Evolutionary conservation across 106 monocot genomes (phyloP).

Genomic region (Acorus calamus): DNA sequence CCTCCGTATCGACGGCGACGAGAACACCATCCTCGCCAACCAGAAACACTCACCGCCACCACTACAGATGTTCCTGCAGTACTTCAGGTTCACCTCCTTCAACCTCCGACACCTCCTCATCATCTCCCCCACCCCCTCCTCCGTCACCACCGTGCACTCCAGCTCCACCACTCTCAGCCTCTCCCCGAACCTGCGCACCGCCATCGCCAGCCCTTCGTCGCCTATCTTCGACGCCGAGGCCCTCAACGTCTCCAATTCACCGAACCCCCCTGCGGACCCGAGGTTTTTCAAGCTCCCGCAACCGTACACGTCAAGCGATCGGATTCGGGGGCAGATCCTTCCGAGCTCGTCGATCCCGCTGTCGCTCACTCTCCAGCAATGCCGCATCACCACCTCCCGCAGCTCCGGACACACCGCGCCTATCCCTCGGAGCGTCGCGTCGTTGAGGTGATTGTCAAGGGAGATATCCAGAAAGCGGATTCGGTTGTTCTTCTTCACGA

Average conservation of each 20-base stretch:
- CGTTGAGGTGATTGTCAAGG: background rate
- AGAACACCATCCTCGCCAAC: too few relatives aligned
- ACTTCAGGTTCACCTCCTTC: too few relatives aligned
- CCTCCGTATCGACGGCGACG: too few relatives aligned
- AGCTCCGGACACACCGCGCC: background rate
- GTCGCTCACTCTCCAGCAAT: conserved; percentile 1
- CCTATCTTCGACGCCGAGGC: background rate
- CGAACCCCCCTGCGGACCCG: background rate
- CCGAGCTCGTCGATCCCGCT: background rate
- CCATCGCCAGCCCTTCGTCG: background rate
- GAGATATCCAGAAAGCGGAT: background rate
- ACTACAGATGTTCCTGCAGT: too few relatives aligned
- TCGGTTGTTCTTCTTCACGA: background rate
- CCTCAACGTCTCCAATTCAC: conserved; percentile 1
- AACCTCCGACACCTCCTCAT: too few relatives aligned
- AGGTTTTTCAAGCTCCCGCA: background rate
- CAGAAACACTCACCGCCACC: too few relatives aligned
- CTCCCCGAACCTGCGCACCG: too few relatives aligned
- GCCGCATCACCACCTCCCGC: background rate
- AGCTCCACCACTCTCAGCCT: too few relatives aligned
- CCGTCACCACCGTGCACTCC: too few relatives aligned
- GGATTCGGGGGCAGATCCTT: background rate
- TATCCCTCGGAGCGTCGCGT: background rate
- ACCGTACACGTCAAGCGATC: background rate
- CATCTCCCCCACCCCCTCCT: too few relatives aligned